Evolutionary conservation across 1,284 basidiomycete genomes (phyloP), one percentile per base, ranked within the genome.

Genomic region (Ceratobasidium sp.): DNA sequence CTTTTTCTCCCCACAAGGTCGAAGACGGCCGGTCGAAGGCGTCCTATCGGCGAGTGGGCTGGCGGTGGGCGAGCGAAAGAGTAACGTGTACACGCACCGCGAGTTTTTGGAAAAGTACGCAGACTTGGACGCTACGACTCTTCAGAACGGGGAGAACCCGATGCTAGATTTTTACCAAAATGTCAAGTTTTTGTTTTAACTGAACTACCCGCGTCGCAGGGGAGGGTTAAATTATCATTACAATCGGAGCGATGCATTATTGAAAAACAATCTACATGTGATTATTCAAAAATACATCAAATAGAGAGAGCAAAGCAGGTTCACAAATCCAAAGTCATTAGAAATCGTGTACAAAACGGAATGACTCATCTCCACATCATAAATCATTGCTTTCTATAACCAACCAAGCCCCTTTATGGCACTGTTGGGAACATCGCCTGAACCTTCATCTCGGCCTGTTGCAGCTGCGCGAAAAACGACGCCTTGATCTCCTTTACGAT

Each of bases 91-190:
- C 79, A 90, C 88, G n/a, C 95, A 97, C 79, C 85, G 89, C 46
- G 90, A 94, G 81, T 97, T 97, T 81, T 84, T 97, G 84, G 85
- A 89, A 80, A 90, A 90, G 56, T 96, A 95, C 79, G 93, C 89
- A 31, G 90, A 95, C 78, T 79, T 92, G 34, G 84, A 85, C 68
- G 85, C 84, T 81, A 94, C 94, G 22, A 83, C 85, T 63, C 81
- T 94, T 51, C 83, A 83, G 76, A 96, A 89, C 79, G 93, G 95
- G 56, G 91, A 93, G 81, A 97, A 97, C 81, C 95, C 95, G 1
- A 85, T 97, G 85, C 79, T 96, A 74, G 89, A 92, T 77, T 93
- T 90, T 81, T 97, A 97, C 81, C 88, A 91, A 81, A 97, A 97
- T 83, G 94, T 95, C 77, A 94, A 94, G 80, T 90, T 94, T 80